These are phyloP conservation scores for Trichosporon inkin DNA, from an alignment of 1,284 basidiomycete species.

Conservation along the genomic window DNA sequence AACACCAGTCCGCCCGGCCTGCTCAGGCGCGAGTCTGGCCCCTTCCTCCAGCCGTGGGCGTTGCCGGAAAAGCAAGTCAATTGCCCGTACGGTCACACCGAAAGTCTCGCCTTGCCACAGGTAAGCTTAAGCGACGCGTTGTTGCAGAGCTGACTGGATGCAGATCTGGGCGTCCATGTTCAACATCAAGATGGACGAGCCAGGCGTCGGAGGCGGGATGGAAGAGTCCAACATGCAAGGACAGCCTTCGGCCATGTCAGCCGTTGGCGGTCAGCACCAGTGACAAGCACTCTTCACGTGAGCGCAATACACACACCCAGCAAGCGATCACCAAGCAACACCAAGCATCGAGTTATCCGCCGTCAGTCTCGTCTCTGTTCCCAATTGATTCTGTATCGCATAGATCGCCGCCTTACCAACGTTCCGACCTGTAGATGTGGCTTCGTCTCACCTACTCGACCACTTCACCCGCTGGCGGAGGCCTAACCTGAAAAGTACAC, in stretches of 20 bases:
- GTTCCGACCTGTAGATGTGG: no score
- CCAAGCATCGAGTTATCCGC: no score
- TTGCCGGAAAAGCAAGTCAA: constrained; percentile 12
- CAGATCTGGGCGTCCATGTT: constrained; percentile 48
- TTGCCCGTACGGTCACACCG: constrained; percentile 15
- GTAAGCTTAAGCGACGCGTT: not conserved
- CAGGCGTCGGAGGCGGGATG: not conserved
- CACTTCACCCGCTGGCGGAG: no score
- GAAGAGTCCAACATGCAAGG: not conserved
- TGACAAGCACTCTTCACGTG: not conserved
- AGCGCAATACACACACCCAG: no score
- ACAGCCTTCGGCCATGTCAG: not conserved
- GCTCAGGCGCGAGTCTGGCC: constrained; percentile 11
- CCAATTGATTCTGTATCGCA: no score
- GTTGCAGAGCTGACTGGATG: constrained; percentile 5
- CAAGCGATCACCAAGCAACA: no score
- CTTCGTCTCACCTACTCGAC: no score
- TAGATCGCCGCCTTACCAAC: no score
- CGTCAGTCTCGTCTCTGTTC: no score
- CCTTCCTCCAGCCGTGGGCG: constrained; percentile 23
- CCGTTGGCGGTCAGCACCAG: not conserved
- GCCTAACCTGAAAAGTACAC: no score
- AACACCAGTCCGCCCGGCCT: not conserved
- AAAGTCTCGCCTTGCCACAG: constrained; percentile 31
- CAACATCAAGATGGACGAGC: constrained; percentile 40